Evolutionary conservation across 108 stramenopile species (phyloP), one percentile per base, ranked within the genome.

Genomic region (Aurantiochytrium sp.): DNA sequence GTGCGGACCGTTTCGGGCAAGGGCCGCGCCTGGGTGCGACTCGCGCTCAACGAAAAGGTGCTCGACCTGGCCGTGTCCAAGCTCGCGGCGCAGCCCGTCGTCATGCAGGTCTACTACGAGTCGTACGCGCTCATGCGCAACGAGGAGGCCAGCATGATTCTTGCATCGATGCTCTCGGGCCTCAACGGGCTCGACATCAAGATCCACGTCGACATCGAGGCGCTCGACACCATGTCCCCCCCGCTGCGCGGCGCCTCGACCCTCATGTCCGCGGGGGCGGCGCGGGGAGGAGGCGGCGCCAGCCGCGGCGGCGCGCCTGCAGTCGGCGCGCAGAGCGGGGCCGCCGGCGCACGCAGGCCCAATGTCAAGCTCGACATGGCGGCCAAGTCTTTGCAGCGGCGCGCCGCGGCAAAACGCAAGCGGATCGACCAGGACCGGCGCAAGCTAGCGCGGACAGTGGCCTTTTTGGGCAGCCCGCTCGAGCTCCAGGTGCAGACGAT

Each of bases 11-110:
- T 12, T 12, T 12, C 45, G n/a, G 73, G 73, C n/a, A 81, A 81
- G 45, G 45, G 73, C 0, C 39, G 73, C 12, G 73, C 73, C 21
- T 81, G 73, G 73, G 17, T 81, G 73, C 73, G 73, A 3, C 73
- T 48, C 39, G 73, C 73, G n/a, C 73, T 81, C 24, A 81, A 81
- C 39, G 73, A 48, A 24, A 81, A 81, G 45, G 73, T 81, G 4
- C 45, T 81, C 24, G 73, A 81, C 24, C 27, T 24, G 12, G 73
- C 73, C 27, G 73, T 81, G 73, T 22, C 42, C 1, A 48, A 41
- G 1, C 45, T 81, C 19, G 73, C 73, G 2, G 39, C 39, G 42
- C 39, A 81, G 42, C 10, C 45, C 24, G 45, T 48, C 8, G 42
- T 81, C 1, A 41, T 81, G 73, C 42, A 17, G 21, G 45, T 41